Evolutionary conservation across 768 basidiomycete genomes (phyloP).

Genomic region (Cyclocybe aegerita): DNA sequence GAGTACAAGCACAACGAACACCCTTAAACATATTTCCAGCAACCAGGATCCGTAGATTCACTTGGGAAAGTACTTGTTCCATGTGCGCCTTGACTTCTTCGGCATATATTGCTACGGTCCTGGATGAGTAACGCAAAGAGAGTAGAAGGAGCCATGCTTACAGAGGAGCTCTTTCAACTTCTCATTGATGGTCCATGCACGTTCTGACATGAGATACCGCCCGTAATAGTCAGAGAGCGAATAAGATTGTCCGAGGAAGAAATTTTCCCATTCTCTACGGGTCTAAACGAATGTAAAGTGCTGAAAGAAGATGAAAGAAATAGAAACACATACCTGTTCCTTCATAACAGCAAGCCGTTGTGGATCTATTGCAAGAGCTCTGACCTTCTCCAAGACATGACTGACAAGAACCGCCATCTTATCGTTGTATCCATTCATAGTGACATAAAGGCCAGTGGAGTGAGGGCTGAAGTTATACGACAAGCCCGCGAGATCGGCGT

Average conservation of each 20-base stretch:
- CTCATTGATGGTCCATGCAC: slow-evolving; percentile 77
- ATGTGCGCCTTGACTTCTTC: slow-evolving; percentile 71
- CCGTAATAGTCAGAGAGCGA: slow-evolving; percentile 74
- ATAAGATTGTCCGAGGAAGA: slow-evolving; percentile 83
- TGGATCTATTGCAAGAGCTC: slow-evolving; percentile 59
- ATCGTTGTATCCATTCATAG: slow-evolving; percentile 87
- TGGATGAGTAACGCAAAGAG: not conserved
- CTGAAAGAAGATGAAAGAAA: not conserved
- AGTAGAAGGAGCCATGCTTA: slow-evolving; percentile 34
- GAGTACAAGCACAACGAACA: slow-evolving; percentile 39
- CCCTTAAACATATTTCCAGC: slow-evolving; percentile 85
- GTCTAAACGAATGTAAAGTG: slow-evolving; percentile 40
- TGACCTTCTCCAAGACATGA: slow-evolving; percentile 70
- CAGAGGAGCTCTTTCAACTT: slow-evolving; percentile 72
- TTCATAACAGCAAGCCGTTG: slow-evolving; percentile 79
- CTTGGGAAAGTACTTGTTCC: slow-evolving; percentile 54
- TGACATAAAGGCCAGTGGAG: slow-evolving; percentile 64
- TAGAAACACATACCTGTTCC: slow-evolving; percentile 61
- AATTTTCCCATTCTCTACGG: slow-evolving; percentile 81
- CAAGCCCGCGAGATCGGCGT: slow-evolving; percentile 90
- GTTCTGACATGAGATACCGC: slow-evolving; percentile 67
- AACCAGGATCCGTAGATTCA: slow-evolving; percentile 72
- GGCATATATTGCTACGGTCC: slow-evolving; percentile 62
- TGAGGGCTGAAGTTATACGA: slow-evolving; percentile 65
- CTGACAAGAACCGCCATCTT: slow-evolving; percentile 76